phyloP scores from a whole-genome alignment of 345 rosid species.

The Bretschneidera sinensis region DNA sequence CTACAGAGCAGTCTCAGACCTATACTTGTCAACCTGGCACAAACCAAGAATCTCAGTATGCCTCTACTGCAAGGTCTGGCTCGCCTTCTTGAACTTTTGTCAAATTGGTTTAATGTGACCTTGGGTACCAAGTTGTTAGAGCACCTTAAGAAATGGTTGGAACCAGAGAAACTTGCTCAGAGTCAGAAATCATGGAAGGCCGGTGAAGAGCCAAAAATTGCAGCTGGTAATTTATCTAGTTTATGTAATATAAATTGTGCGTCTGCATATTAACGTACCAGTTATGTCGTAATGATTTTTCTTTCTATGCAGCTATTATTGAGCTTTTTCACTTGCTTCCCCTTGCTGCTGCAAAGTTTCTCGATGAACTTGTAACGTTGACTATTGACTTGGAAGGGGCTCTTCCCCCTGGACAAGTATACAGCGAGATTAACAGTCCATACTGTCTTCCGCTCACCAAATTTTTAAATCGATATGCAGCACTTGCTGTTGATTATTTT shows the following conservation, averaged over 20 bases:
- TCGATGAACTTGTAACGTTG: constrained; percentile 90
- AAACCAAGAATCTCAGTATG: constrained; percentile 98
- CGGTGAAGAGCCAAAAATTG: constrained; percentile 99
- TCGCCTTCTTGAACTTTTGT: constrained; percentile 91
- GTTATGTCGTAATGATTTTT: constrained; percentile 17
- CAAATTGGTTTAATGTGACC: constrained; percentile 97
- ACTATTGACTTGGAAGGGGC: constrained; percentile 94
- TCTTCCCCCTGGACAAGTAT: constrained; percentile 81
- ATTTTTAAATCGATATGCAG: constrained; percentile 88
- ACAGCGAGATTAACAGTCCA: constrained; percentile 97
- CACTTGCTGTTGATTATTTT: constrained; percentile 93
- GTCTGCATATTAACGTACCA: background rate
- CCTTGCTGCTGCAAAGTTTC: constrained; percentile 89
- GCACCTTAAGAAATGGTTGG: constrained; percentile 98
- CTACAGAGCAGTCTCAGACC: constrained; percentile 99
- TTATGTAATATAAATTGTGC: background rate
- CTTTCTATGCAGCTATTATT: constrained; percentile 75
- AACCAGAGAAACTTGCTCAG: constrained; percentile 95
- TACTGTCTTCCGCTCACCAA: constrained; percentile 94
- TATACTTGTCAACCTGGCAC: constrained; percentile 89
- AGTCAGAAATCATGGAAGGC: constrained; percentile 93
- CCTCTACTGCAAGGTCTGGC: constrained; percentile 98
- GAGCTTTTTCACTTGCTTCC: constrained; percentile 99
- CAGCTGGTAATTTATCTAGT: constrained; percentile 56
- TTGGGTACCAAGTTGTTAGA: constrained; percentile 95